Conservation (phyloP, 2,329 filamentous ascomycete genomes). For the Talaromyces islandicus region DNA sequence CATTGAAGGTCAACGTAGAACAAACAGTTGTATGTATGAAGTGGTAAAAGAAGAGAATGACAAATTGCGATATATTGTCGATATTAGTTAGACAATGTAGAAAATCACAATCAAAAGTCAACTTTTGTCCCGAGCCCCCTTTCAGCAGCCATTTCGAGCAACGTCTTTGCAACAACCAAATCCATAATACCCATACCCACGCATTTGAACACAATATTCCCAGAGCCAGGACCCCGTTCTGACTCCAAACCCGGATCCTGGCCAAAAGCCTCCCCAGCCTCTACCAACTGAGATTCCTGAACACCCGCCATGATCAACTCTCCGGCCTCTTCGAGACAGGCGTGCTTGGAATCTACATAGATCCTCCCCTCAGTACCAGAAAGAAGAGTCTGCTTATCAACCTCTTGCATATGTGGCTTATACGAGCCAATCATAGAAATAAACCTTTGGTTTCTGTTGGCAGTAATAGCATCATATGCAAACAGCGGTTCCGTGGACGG, state of each 20-base stretch:
- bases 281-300: constrained; percentile 31
- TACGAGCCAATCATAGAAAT: constrained; percentile 51
- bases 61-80: no score
- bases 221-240: constrained; percentile 17
- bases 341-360: constrained; percentile 55
- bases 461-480: constrained; percentile 17
- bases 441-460: constrained; percentile 34
- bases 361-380: constrained; percentile 57
- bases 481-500: constrained; percentile 43
- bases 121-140: constrained; percentile 6
- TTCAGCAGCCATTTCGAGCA: constrained; percentile 32
- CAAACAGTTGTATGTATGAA: neutral
- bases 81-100: neutral
- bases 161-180: constrained; percentile 38
- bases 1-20: no score
- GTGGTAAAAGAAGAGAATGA: no score
- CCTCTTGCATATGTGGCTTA: constrained; percentile 48
- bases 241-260: neutral
- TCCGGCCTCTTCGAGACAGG: constrained; percentile 42
- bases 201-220: constrained; percentile 45
- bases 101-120: neutral
- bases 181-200: constrained; percentile 49
- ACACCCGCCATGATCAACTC: constrained; percentile 40
- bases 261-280: constrained; percentile 37
- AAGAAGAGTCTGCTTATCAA: constrained; percentile 40